Evolutionary conservation across 2,329 filamentous ascomycete genomes (phyloP), one percentile per base, ranked within the genome.

Genomic region (Colletotrichum tanaceti): DNA sequence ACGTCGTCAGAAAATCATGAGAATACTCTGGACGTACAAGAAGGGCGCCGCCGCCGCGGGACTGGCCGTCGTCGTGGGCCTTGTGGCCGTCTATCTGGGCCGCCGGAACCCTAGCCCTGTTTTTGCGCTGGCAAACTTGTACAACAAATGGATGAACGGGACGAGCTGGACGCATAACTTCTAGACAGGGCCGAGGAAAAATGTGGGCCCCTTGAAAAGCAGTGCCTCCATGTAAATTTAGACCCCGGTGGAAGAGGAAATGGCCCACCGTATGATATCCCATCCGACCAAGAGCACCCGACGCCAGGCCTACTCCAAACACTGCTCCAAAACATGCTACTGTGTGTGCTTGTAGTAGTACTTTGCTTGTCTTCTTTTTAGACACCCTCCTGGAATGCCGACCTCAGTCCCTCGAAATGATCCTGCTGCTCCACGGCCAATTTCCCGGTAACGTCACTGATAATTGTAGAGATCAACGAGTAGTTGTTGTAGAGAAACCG

Each of bases 401-500:
- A 79, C 78, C 90, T 91, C 72, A 93, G 77, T 63, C 83, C 83
- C 76, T 92, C 90, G 77, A 96, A 94, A 79, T 94, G 88, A 73
- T 84, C 85, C 79, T 90, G 90, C 78, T 95, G 90, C 75, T 97
- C 94, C 28, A 83, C 81, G 1, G 91, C 88, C 75, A 95, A 78
- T 77, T 92, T 93, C 4, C 93, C 93, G 13, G 86, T 85, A 5
- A 89, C 86, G 74, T 95, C 91, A 75, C 91, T 89, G 72, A 99
- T 92, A 71, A 99, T 98, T 13, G 96, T 98, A 74, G 93, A 84
- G n/a, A 99, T 88, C 71, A 99, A 84, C 62, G 93, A 97, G 79
- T 97, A 98, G 78, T 99, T 99, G 77, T 98, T 99, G 77, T 92
- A 96, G 74, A 99, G 79, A 76, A 98, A 98, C 52, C 96, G 85